Conservation (phyloP, 2,329 filamentous ascomycete species). For the Monilinia laxa region DNA sequence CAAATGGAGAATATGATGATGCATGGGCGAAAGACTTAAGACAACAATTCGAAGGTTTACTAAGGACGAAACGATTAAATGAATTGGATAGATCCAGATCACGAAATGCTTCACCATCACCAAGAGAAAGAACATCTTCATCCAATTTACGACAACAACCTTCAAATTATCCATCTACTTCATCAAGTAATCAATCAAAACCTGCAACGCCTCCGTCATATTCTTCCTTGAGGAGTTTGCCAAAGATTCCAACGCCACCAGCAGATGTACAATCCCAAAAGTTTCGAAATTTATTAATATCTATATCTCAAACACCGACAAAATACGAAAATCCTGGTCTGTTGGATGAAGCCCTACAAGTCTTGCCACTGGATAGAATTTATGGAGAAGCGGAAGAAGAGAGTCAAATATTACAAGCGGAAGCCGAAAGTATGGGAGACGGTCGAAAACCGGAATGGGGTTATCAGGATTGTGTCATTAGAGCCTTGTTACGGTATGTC, state of each 20-base stretch:
- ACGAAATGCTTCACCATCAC: constrained; percentile 57
- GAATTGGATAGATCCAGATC: constrained; percentile 68
- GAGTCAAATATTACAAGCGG: constrained; percentile 79
- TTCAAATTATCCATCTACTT: constrained; percentile 47
- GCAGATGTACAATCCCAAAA: constrained; percentile 69
- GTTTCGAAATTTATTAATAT: constrained; percentile 79
- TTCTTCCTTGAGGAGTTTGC: constrained; percentile 61
- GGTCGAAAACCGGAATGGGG: constrained; percentile 85
- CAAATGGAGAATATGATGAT: constrained; percentile 53
- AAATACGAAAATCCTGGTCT: constrained; percentile 97
- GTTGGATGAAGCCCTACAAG: constrained; percentile 84
- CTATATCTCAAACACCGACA: constrained; percentile 81
- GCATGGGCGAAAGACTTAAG: constrained; percentile 77
- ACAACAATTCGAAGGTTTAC: constrained; percentile 79
- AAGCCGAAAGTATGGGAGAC: constrained; percentile 83
- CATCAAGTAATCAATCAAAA: constrained; percentile 41
- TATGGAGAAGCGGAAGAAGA: constrained; percentile 95
- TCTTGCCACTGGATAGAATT: constrained; percentile 84
- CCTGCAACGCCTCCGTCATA: constrained; percentile 56
- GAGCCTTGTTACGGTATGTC: constrained; percentile 75
- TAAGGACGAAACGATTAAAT: constrained; percentile 84
- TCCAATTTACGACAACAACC: constrained; percentile 45
- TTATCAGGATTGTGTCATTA: constrained; percentile 94
- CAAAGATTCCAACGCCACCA: constrained; percentile 73
- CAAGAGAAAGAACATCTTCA: constrained; percentile 52